Percentiles rank a stretch among this genome's conserved stretches.
phyloP scores from a whole-genome alignment of 1,284 basidiomycete species.

The Pseudozyma sp. region DNA sequence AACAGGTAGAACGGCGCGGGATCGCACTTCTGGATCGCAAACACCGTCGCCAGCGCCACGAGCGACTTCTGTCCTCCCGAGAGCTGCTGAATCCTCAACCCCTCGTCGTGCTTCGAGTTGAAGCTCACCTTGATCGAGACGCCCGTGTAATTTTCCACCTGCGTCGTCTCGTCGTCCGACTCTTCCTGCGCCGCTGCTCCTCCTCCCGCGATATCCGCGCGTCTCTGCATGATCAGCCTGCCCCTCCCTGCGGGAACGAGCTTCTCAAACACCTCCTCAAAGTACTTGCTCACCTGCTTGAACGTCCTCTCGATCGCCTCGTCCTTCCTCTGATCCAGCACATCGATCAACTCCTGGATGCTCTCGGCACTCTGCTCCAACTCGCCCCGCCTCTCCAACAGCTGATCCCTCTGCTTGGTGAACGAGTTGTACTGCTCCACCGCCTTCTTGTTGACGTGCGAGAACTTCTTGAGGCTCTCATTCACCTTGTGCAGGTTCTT shows the following conservation, averaged over 20 bases:
- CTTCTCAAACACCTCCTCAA: slow-evolving; percentile 95
- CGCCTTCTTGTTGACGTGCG: slow-evolving; percentile 99
- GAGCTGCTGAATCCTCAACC: slow-evolving; percentile 92
- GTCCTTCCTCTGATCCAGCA: slow-evolving; percentile 95
- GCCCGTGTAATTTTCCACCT: slow-evolving; percentile 94
- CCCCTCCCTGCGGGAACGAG: slow-evolving; percentile 95
- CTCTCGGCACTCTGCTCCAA: slow-evolving; percentile 87
- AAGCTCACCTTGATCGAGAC: slow-evolving; percentile 98
- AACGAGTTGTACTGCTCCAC: slow-evolving; percentile 98
- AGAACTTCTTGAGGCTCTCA: slow-evolving; percentile 92
- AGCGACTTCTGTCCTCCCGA: slow-evolving; percentile 98
- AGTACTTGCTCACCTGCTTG: slow-evolving; percentile 96
- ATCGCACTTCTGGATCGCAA: slow-evolving; percentile 99
- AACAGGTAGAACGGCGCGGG: slow-evolving; percentile 99
- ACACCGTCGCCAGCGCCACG: slow-evolving; percentile 94
- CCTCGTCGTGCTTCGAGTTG: slow-evolving; percentile 97
- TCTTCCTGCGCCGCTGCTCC: slow-evolving; percentile 67
- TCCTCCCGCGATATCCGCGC: slow-evolving; percentile 74
- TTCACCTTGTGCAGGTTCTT: slow-evolving; percentile 90
- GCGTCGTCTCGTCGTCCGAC: slow-evolving; percentile 62
- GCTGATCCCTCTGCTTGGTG: slow-evolving; percentile 94
- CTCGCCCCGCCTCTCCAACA: slow-evolving; percentile 86
- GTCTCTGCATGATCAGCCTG: slow-evolving; percentile 87
- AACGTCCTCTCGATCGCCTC: slow-evolving; percentile 98
- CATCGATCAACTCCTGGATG: slow-evolving; percentile 93